A percentile compares a stretch with the other conserved stretches of the same genome.
Conservation (phyloP, 108 stramenopile species). For the Pseudonitzschia multiseries region DNA sequence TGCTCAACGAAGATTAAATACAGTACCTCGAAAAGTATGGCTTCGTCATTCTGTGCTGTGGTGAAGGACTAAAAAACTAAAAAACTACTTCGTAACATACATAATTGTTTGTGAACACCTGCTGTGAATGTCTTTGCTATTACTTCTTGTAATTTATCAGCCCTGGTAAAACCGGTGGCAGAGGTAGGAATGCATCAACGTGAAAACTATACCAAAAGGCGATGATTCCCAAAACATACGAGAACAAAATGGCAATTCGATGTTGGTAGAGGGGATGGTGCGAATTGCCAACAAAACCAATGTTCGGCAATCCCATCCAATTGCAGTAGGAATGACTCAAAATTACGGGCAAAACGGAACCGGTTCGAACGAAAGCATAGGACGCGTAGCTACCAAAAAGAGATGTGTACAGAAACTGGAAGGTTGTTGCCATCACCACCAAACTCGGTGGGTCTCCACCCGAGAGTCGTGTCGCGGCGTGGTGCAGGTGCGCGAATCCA, state of each 20-base stretch:
- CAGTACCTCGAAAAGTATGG: too few species aligned
- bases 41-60: too few species aligned
- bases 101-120: too few species aligned
- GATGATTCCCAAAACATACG: conserved; percentile 55
- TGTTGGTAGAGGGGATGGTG: conserved; percentile 45
- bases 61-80: too few species aligned
- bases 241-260: conserved; percentile 39
- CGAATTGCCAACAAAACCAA: conserved; percentile 40
- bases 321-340: conserved; percentile 79
- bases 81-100: too few species aligned
- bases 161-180: conserved; percentile 26
- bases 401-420: conserved; percentile 78
- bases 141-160: background rate
- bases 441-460: conserved; percentile 26
- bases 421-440: conserved; percentile 41
- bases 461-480: conserved; percentile 41
- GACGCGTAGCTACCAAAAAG: conserved; percentile 80
- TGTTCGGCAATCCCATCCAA: conserved; percentile 77
- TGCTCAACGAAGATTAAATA: too few species aligned
- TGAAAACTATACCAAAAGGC: conserved; percentile 38
- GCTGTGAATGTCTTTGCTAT: background rate
- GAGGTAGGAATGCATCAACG: conserved; percentile 19
- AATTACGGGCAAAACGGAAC: conserved; percentile 52
- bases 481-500: conserved; percentile 82
- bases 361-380: conserved; percentile 67